A percentile compares a stretch with the other conserved stretches of the same genome.
phyloP scores from a whole-genome alignment of 2,329 filamentous ascomycete species.

The Aspergillus viridinutans region DNA sequence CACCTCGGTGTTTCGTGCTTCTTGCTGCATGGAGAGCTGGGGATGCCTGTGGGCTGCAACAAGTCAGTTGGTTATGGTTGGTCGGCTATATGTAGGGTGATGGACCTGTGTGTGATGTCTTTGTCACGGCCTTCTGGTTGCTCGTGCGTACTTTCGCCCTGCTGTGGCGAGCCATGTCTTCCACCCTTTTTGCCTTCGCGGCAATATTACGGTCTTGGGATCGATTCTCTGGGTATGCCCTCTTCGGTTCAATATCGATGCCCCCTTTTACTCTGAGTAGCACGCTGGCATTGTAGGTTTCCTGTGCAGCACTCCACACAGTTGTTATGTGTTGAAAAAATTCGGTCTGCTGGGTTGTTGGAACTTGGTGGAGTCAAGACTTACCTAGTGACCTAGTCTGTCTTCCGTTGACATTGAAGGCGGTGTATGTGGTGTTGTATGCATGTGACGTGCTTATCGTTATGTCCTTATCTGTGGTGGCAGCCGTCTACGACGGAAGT shows the following conservation, averaged over 20 bases:
- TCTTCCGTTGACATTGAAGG: neutral
- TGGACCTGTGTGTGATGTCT: constrained; percentile 1
- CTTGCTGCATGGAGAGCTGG: constrained; percentile 50
- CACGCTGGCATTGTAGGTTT: neutral
- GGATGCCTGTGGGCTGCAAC: constrained; percentile 15
- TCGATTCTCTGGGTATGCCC: neutral
- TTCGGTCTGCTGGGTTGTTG: neutral
- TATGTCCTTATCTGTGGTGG: neutral
- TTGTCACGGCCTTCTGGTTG: constrained; percentile 2
- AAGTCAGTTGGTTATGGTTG: constrained; percentile 9
- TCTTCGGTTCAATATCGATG: neutral
- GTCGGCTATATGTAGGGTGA: neutral
- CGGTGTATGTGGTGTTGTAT: neutral
- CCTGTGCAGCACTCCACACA: neutral
- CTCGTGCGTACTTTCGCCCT: constrained; percentile 13
- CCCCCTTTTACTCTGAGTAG: neutral
- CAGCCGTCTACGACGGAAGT: neutral
- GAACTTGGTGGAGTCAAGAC: neutral
- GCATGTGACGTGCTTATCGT: neutral
- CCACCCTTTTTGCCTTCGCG: neutral
- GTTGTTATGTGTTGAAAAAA: neutral
- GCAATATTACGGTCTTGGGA: neutral
- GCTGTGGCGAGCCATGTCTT: constrained; percentile 15
- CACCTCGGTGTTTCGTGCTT: constrained; percentile 55
- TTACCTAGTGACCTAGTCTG: neutral